Percentiles rank a stretch among this genome's conserved stretches.
These are phyloP conservation scores for Fonsecaea pugnacius DNA, from an alignment of 2,329 filamentous ascomycete genomes.

Conservation along the genomic window DNA sequence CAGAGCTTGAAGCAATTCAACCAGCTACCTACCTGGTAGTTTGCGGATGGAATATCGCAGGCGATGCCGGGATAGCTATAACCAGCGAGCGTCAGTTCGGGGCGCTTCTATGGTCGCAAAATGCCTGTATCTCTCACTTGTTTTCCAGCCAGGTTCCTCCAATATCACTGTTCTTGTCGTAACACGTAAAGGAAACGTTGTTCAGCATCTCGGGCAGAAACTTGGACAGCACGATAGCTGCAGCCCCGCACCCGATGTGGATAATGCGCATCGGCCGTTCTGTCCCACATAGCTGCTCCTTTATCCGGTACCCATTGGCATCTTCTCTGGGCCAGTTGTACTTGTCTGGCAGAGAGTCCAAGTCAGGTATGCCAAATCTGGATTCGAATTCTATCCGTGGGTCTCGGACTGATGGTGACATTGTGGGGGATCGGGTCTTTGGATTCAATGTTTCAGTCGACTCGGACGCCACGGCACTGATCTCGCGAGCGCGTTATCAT, in stretches of 20 bases:
- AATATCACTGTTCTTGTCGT: conserved; percentile 39
- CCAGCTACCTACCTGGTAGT: conserved; percentile 45
- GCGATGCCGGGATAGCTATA: conserved; percentile 40
- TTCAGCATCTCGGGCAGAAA: conserved; percentile 10
- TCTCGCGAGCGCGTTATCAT: too few species aligned
- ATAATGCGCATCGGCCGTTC: conserved; percentile 22
- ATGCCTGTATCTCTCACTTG: conserved; percentile 25
- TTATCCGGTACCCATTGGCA: conserved; percentile 11
- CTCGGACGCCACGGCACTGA: too few species aligned
- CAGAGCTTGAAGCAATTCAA: too few species aligned
- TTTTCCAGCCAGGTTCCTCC: conserved; percentile 43
- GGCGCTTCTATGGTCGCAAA: too few species aligned
- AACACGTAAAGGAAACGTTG: conserved; percentile 37
- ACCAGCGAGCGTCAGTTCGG: neutral
- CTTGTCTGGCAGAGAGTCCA: too few species aligned
- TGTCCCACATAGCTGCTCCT: conserved; percentile 16
- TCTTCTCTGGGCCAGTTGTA: conserved; percentile 14
- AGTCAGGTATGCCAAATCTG: too few species aligned
- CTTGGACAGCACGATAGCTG: too few species aligned
- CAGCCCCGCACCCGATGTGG: conserved; percentile 25
- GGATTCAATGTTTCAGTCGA: too few species aligned
- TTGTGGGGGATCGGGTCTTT: too few species aligned
- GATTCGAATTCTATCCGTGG: too few species aligned
- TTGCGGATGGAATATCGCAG: conserved; percentile 49
- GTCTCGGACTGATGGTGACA: too few species aligned